phyloP scores from a whole-genome alignment of 768 basidiomycete species.

The Rhodotorula graminis region DNA sequence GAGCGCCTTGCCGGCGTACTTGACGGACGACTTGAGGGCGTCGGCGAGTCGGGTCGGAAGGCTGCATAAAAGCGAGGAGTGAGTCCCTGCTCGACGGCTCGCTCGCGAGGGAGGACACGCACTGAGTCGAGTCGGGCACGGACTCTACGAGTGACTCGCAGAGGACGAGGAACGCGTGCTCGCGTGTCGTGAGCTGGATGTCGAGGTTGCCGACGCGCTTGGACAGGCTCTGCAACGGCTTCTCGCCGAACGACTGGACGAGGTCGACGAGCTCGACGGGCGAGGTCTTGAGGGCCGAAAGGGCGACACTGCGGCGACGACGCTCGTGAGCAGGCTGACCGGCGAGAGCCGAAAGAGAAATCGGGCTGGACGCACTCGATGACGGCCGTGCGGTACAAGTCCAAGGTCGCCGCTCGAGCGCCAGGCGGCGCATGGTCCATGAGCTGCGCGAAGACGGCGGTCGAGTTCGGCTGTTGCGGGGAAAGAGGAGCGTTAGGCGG shows the following conservation, averaged over 20 bases:
- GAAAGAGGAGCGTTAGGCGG: neutral
- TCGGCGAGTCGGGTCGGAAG: neutral
- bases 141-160: slow-evolving; percentile 8
- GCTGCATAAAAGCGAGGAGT: neutral
- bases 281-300: slow-evolving; percentile 14
- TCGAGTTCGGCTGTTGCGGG: neutral
- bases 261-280: too few relatives aligned
- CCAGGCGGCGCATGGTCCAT: slow-evolving; percentile 4
- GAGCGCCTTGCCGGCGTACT: slow-evolving; percentile 13
- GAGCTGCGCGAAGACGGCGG: slow-evolving; percentile 1
- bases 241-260: slow-evolving; percentile 18
- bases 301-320: neutral
- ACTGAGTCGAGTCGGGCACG: slow-evolving; percentile 2
- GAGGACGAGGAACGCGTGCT: slow-evolving; percentile 19
- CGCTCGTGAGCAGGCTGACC: neutral
- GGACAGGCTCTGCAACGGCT: slow-evolving; percentile 15
- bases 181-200: slow-evolving; percentile 1
- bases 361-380: neutral
- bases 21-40: neutral
- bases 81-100: neutral
- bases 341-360: neutral
- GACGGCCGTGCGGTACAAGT: slow-evolving; percentile 10
- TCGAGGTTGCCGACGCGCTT: slow-evolving; percentile 3
- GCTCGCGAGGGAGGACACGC: fast-evolving
- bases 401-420: slow-evolving; percentile 1